These are phyloP conservation scores for Lachnellula cervina DNA, from an alignment of 2,329 filamentous ascomycete species.

Conservation along the genomic window DNA sequence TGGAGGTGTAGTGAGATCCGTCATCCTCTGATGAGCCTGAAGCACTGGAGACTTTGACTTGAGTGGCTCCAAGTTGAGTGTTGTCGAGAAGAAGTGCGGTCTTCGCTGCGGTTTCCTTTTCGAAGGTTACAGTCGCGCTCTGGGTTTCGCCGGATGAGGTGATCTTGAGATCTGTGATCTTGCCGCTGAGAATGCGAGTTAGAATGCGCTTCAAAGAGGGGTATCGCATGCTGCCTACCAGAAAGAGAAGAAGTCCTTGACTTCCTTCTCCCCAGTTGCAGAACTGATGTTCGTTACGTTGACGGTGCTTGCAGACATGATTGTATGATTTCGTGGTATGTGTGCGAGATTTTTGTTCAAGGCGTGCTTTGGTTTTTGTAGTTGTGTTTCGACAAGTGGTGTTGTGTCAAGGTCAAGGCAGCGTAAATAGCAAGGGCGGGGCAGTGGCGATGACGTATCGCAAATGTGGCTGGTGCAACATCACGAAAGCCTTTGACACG, in stretches of 20 bases:
- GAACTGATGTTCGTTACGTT: constrained; percentile 84
- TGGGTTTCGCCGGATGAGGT: constrained; percentile 64
- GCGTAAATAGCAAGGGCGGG: no score
- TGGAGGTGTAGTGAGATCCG: constrained; percentile 48
- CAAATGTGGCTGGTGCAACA: not conserved
- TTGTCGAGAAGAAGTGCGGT: constrained; percentile 95
- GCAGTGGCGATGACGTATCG: no score
- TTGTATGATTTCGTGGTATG: constrained; percentile 5
- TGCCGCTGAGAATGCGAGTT: constrained; percentile 58
- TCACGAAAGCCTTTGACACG: no score
- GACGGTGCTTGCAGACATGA: constrained; percentile 52
- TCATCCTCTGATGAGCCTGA: constrained; percentile 59
- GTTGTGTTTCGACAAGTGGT: no score
- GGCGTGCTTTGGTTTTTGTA: no score
- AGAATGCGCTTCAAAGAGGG: constrained; percentile 7
- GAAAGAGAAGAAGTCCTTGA: constrained; percentile 97
- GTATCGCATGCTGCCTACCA: constrained; percentile 51
- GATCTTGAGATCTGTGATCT: constrained; percentile 80
- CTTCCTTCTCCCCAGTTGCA: constrained; percentile 81
- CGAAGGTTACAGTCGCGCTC: constrained; percentile 88
- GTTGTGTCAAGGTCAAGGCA: no score
- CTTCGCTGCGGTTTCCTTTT: constrained; percentile 94
- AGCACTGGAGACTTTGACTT: constrained; percentile 69
- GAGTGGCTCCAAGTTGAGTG: constrained; percentile 83
- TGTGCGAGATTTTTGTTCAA: not conserved